phyloP scores from a whole-genome alignment of 192 early-diverging fungal species.

The Entomortierella beljakovae region DNA sequence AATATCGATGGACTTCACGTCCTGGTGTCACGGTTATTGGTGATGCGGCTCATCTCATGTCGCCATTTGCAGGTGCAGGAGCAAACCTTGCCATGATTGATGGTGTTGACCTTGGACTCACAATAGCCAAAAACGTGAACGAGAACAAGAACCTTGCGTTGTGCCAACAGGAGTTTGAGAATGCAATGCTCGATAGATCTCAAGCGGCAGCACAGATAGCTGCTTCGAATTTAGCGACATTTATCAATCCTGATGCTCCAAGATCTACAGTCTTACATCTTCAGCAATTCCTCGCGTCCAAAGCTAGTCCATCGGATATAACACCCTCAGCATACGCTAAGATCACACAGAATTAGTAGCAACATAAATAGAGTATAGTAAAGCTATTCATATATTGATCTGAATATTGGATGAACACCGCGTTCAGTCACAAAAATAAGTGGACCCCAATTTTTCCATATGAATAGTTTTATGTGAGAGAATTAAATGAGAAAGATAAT shows the following conservation, averaged over 20 bases:
- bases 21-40: conserved; percentile 56
- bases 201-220: conserved; percentile 3
- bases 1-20: conserved; percentile 30
- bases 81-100: conserved; percentile 60
- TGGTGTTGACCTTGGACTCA: conserved; percentile 23
- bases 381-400: no score
- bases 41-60: conserved; percentile 62
- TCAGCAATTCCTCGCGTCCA: no score
- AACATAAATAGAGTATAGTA: no score
- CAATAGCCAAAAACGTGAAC: conserved; percentile 4
- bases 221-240: neutral
- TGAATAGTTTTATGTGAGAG: no score
- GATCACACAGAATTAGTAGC: no score
- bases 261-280: no score
- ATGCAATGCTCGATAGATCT: conserved; percentile 14
- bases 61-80: conserved; percentile 60
- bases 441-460: no score
- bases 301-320: no score
- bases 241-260: conserved; percentile 10
- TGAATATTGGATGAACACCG: no score
- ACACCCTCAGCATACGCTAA: no score
- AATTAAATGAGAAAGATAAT: no score
- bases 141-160: conserved; percentile 6
- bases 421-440: no score
- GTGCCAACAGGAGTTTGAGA: conserved; percentile 19